Evolutionary conservation across 2,329 filamentous ascomycete species (phyloP).

Genomic region (Penicillium psychrosexuale): DNA sequence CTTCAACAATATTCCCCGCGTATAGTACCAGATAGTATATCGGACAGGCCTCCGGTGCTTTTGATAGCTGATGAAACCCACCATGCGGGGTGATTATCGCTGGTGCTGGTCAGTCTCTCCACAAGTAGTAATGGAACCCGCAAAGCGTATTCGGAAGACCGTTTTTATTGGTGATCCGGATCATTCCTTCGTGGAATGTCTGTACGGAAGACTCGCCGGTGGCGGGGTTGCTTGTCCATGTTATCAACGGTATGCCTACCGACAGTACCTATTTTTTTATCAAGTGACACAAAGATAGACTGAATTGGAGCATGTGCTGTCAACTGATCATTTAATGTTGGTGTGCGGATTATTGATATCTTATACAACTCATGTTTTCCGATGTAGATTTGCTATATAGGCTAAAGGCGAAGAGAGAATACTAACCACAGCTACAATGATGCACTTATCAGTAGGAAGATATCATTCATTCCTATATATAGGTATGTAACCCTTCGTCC

Average conservation of each 20-base stretch:
- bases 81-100: slow-evolving; percentile 1
- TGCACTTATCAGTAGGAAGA: neutral
- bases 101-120: neutral
- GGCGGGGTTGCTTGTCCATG: slow-evolving; percentile 3
- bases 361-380: neutral
- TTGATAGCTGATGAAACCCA: neutral
- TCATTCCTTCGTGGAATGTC: neutral
- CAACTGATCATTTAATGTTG: neutral
- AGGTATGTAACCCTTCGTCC: too few species aligned
- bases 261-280: neutral
- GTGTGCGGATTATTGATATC: neutral
- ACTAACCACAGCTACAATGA: too few species aligned
- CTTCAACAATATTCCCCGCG: neutral
- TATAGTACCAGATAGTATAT: neutral
- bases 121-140: neutral
- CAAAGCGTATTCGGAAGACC: neutral
- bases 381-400: neutral
- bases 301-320: neutral
- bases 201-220: slow-evolving; percentile 8
- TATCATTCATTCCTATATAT: neutral
- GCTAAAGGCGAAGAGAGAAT: neutral
- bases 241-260: slow-evolving; percentile 6
- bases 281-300: neutral
- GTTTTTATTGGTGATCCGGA: slow-evolving; percentile 1
- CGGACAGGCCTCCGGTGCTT: slow-evolving; percentile 5